Conservation (phyloP, 768 basidiomycete genomes). For the Hortiboletus flavorubellus region DNA sequence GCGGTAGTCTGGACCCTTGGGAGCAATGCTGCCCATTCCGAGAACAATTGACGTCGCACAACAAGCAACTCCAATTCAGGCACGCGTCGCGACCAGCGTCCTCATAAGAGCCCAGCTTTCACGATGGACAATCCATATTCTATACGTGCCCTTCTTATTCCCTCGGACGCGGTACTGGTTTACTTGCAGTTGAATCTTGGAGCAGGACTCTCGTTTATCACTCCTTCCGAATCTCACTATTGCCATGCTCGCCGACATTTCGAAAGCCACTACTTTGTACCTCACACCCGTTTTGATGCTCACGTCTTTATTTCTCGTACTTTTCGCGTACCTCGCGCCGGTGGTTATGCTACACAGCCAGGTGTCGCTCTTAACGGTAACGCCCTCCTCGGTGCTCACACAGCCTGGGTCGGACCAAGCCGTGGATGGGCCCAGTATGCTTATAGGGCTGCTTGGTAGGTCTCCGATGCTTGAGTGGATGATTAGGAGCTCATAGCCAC, state of each 20-base stretch:
- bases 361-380: constrained; percentile 64
- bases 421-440: constrained; percentile 66
- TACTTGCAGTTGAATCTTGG: constrained; percentile 17
- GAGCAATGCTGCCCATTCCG: background rate
- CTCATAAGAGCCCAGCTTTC: constrained; percentile 16
- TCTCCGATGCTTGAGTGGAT: background rate
- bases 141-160: background rate
- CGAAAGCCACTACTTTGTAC: constrained; percentile 65
- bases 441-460: constrained; percentile 66
- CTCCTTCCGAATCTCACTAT: background rate
- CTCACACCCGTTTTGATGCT: constrained; percentile 64
- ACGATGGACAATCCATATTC: background rate
- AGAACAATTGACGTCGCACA: constrained; percentile 16
- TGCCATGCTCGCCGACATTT: constrained; percentile 66
- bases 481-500: background rate
- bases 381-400: constrained; percentile 48
- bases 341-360: constrained; percentile 53
- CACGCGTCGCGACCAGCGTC: background rate
- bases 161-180: constrained; percentile 20
- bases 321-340: constrained; percentile 71
- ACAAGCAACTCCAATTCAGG: constrained; percentile 12
- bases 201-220: constrained; percentile 21
- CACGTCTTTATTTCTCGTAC: constrained; percentile 59
- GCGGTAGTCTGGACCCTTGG: background rate
- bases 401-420: constrained; percentile 29